Base-by-base conservation (phyloP, 2,329 filamentous ascomycete genomes). In the Aspergillus piperis region DNA sequence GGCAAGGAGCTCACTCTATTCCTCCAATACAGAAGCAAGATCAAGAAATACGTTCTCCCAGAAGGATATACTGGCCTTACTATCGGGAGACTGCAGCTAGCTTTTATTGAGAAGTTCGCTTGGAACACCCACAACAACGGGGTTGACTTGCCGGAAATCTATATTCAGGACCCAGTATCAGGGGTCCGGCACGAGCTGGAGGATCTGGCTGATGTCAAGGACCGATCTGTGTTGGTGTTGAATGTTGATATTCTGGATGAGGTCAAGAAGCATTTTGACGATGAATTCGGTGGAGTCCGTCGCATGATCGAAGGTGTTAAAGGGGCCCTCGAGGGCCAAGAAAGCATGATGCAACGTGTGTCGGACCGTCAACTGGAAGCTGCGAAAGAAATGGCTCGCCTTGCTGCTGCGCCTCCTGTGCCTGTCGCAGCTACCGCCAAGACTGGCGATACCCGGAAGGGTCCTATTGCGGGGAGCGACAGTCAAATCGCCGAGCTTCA, bases 111-210 rank as follows among this genome's bases (percentile, higher is more conserved):
- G 68, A 99, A 97, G 74, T 99, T 99, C 73, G 95, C 94, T 0
- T 99, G 96, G 93, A 98, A 96, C 69, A 97, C 94, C 0, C 93
- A 98, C 68, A 90, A 92, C 62, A 96, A 97, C 70, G 95, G 95
- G 7, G 86, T 88, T 13, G 95, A 99, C 73, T 80, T 99, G 49
- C 95, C 95, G 0, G 95, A 99, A 69, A 98, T 99, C 15, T 97
- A 99, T 74, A 95, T 99, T 15, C 95, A 99, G 75, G 95, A 99
- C 73, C 90, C 93, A 0, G 85, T 97, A 2, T 98, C 95, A 8
- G 95, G 95, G 0, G 90, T 99, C n/a, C 89, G 95, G 15, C 94
- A 99, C 74, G 95, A 99, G 78, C 80, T 99, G 23, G 95, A 99
- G 74, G 95, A 99, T 72, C 81, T 99, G 30, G 86, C 83, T 17